Base-by-base conservation (phyloP, 192 early-diverging fungal genomes). In the Fimicolochytrium jonesii region DNA sequence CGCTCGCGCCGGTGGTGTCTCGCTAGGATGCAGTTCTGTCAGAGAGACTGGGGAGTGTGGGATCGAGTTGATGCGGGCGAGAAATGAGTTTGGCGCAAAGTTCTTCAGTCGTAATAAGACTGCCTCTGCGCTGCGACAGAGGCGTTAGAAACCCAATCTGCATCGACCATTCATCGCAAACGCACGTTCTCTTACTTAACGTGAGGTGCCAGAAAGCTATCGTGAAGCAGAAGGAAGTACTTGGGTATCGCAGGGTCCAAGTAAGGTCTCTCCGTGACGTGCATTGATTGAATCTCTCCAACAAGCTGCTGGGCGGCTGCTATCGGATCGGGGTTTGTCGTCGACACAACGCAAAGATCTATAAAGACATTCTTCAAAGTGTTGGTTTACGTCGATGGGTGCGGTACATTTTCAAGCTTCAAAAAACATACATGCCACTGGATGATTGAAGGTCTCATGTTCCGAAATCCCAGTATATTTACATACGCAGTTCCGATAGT, bases 361-460 rank as follows among this genome's bases (percentile, higher is more conserved):
- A 36, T 20, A 4, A 9, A 37, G 32, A 41, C 15, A 18, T 25
- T 22, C 23, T 20, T 31, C 10, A 48, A 22, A 17, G 22, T 18
- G 46, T 23, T 25, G 46, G 9, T 48, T 9, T 7, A 25, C 26
- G 9, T 53, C 18, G 32, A 31, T 49, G 34, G 31, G 20, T 10
- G 33, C 26, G 5, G 17, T 49, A 22, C 25, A 34, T 5, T 9
- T 4, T 37, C 18, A 49, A n/a, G n/a, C n/a, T n/a, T n/a, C n/a
- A n/a, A n/a, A 34, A 31, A 11, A 53, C 68, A 49, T 69, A 66
- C 91, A 90, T 29, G 91, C 92, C 4, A 96, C 87, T 1, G 96
- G 96, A 71, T 97, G 93, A 42, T 92, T 88, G 65, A 98, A 96
- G 4, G 91, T 86, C 67, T 95, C 92, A 59, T 97, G 92, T 61